A percentile compares a stretch with the other conserved stretches of the same genome.
Conservation (phyloP, 208 protist species). For the Crithidia thermophila region DNA sequence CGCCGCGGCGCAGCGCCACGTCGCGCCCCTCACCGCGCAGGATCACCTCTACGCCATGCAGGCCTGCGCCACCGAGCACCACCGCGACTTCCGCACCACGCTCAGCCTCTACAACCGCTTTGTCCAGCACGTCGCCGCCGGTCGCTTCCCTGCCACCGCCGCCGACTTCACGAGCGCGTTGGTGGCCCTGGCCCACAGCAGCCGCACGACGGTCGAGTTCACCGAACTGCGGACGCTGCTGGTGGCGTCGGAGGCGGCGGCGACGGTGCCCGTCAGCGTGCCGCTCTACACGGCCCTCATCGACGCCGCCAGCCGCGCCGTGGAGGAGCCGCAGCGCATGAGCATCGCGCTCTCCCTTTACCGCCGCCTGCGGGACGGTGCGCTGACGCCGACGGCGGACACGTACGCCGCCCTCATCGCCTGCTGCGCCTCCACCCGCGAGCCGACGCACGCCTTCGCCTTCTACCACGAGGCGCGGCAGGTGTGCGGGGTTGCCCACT, state of each 20-base stretch:
- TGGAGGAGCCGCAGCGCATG: conserved; percentile 62
- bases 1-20: conserved; percentile 35
- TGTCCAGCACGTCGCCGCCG: conserved; percentile 51
- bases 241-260: conserved; percentile 48
- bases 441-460: conserved; percentile 83
- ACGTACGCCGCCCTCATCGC: conserved; percentile 85
- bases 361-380: conserved; percentile 70
- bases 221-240: conserved; percentile 61
- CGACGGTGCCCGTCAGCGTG: conserved; percentile 68
- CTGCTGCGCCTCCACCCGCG: conserved; percentile 61
- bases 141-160: conserved; percentile 37
- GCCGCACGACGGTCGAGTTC: conserved; percentile 60
- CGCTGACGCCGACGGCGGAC: conserved; percentile 44
- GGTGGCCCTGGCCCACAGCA: conserved; percentile 51
- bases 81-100: conserved; percentile 63
- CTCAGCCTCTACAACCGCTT: conserved; percentile 74
- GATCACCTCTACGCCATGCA: conserved; percentile 78
- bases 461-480: conserved; percentile 84
- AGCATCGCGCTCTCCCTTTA: conserved; percentile 78
- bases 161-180: conserved; percentile 48
- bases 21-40: conserved; percentile 48
- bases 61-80: conserved; percentile 47
- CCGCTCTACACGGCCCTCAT: conserved; percentile 80
- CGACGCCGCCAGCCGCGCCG: conserved; percentile 61
- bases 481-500: conserved; percentile 41